Conservation (phyloP, 1,284 basidiomycete genomes). For the Moniliella sp. region DNA sequence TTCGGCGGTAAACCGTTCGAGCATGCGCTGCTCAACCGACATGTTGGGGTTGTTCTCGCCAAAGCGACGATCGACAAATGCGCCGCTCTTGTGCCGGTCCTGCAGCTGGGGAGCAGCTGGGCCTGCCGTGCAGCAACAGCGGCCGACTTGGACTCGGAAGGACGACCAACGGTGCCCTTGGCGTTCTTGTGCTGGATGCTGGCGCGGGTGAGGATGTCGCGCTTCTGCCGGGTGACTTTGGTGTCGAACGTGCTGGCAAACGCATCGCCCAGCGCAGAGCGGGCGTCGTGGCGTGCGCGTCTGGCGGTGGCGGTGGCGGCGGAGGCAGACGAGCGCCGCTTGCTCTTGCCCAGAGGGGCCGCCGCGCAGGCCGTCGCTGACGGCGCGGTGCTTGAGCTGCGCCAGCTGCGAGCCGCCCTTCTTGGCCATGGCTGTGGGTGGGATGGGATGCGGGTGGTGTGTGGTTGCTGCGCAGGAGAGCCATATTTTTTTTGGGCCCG, state of each 20-base stretch:
- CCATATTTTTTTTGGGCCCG: too few relatives aligned
- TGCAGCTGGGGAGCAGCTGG: conserved; percentile 62
- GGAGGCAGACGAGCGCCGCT: too few relatives aligned
- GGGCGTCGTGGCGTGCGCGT: too few relatives aligned
- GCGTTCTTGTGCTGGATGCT: conserved; percentile 40
- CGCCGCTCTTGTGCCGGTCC: conserved; percentile 58
- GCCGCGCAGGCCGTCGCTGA: not conserved
- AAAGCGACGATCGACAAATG: conserved; percentile 78
- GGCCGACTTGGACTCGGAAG: conserved; percentile 64
- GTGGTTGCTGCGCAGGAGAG: too few relatives aligned
- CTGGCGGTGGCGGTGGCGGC: too few relatives aligned
- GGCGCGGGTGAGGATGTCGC: conserved; percentile 59
- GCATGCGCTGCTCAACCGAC: conserved; percentile 82
- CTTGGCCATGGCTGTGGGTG: too few relatives aligned
- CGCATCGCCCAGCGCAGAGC: too few relatives aligned
- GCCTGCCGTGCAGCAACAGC: conserved; percentile 55
- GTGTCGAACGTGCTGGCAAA: conserved; percentile 45
- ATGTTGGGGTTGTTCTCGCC: conserved; percentile 81
- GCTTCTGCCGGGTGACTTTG: conserved; percentile 44
- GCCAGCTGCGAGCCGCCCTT: not conserved
- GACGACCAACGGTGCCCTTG: conserved; percentile 60
- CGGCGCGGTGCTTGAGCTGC: not conserved
- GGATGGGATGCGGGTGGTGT: too few relatives aligned
- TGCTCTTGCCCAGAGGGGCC: too few relatives aligned
- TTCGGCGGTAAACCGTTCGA: conserved; percentile 83